Evolutionary conservation across 768 basidiomycete species (phyloP), one percentile per base, ranked within the genome.

Genomic region (Pholiota microspora): DNA sequence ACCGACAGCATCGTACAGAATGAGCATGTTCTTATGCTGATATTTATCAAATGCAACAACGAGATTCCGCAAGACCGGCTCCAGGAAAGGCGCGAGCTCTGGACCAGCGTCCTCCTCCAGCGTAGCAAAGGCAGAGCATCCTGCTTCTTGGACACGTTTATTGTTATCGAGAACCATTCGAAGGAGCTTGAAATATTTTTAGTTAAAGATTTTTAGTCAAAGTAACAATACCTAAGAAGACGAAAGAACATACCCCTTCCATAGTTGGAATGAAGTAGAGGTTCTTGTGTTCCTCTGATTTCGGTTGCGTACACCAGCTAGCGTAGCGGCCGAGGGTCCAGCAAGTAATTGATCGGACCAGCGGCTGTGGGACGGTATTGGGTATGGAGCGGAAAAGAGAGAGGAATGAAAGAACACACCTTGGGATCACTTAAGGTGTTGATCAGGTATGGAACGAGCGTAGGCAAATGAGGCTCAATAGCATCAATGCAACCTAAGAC

Each of bases 271-370:
- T 87, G 68, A 99, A 99, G 73, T 88, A 98, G 52, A 78, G 79
- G 51, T 80, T 86, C 71, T 90, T 92, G 76, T 96, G 94, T 49
- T 94, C 93, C 53, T 92, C 88, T 2, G 88, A 88, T 56, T 81
- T 77, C 24, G 84, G 81, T 66, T 89, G 86, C n/a, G 91, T 92
- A 62, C 90, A 93, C 97, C 97, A 99, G 65, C 90, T 93, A 28
- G 96, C 93, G 71, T 99, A 99, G 48, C 97, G 88, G 13, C 97
- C 96, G n/a, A 99, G 79, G 0, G 96, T 98, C 97, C 97, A 99
- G 69, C 97, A 99, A 13, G 95, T 94, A 64, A 99, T 99, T 2
- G 97, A 98, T 54, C 97, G 88, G 7, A 99, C 92, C 35, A 98
- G 88, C 16, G 97, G 96, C 92, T 96, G 24, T 49, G 34, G 55